Conservation (phyloP, 2,329 filamentous ascomycete genomes). For the Cladophialophora exuberans region DNA sequence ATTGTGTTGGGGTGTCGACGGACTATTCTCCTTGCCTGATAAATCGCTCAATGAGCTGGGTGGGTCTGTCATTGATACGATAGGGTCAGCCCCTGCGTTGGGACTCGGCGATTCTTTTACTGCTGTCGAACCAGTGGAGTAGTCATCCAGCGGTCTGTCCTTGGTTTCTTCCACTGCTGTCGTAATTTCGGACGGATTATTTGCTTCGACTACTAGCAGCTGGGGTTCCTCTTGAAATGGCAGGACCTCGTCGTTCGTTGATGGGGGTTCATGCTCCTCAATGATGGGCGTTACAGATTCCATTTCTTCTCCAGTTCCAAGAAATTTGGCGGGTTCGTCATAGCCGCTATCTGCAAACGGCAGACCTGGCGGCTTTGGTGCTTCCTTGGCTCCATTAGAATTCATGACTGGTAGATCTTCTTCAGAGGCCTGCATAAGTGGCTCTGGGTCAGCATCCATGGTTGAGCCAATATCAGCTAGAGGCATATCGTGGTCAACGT, state of each 20-base stretch:
- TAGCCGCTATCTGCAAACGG: conserved; percentile 28
- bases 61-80: too few relatives aligned
- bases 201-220: too few relatives aligned
- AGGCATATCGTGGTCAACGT: not conserved
- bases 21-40: not conserved
- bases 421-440: not conserved
- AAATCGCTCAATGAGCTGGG: not conserved
- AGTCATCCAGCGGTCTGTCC: too few relatives aligned
- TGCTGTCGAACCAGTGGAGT: too few relatives aligned
- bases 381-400: not conserved
- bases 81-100: too few relatives aligned
- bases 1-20: too few relatives aligned
- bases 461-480: too few relatives aligned
- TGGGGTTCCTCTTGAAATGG: too few relatives aligned
- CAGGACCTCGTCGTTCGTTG: not conserved
- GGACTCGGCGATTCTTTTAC: too few relatives aligned
- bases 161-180: too few relatives aligned
- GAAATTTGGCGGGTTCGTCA: conserved; percentile 20
- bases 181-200: too few relatives aligned
- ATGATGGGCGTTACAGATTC: not conserved
- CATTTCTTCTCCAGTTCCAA: not conserved
- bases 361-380: conserved; percentile 13
- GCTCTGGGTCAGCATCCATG: not conserved
- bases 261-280: not conserved
- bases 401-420: not conserved